Conservation (phyloP, 257 asterid genomes). For the Thymus quinquecostatus region DNA sequence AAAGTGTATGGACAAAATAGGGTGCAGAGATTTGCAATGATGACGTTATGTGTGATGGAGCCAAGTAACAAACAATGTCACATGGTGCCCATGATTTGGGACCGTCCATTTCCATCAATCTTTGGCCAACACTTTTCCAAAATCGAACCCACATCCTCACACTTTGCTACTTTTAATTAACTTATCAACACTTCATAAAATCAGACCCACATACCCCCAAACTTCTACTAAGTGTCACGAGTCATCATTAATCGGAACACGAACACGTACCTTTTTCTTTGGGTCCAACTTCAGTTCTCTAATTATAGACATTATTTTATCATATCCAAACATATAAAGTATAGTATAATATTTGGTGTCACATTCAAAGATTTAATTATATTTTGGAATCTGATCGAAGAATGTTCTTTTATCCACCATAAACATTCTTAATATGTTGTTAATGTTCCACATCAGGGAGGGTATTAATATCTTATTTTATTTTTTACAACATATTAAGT, state of each 20-base stretch:
- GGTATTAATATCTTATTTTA: too few species aligned
- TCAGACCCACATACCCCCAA: background rate
- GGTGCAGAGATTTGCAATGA: background rate
- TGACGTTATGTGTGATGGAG: background rate
- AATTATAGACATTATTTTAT: background rate
- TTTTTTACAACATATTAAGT: too few species aligned
- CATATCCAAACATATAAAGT: background rate
- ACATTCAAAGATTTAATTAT: background rate
- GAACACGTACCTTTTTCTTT: background rate
- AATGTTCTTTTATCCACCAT: too few species aligned
- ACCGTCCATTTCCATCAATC: conserved; percentile 4
- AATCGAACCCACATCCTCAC: conserved; percentile 6
- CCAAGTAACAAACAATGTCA: conserved; percentile 9
- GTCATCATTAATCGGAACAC: background rate
- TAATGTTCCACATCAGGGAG: too few species aligned
- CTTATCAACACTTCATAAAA: background rate
- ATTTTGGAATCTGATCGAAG: background rate
- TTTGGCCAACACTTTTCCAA: background rate
- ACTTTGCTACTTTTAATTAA: background rate
- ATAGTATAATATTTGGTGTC: background rate
- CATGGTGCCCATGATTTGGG: conserved; percentile 28
- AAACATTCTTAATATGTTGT: too few species aligned
- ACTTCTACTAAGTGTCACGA: background rate
- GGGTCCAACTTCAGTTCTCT: background rate
- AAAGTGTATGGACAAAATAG: conserved; percentile 15